Base-by-base conservation (phyloP, 805 yeast genomes). In the Cyberlindnera amylophila region DNA sequence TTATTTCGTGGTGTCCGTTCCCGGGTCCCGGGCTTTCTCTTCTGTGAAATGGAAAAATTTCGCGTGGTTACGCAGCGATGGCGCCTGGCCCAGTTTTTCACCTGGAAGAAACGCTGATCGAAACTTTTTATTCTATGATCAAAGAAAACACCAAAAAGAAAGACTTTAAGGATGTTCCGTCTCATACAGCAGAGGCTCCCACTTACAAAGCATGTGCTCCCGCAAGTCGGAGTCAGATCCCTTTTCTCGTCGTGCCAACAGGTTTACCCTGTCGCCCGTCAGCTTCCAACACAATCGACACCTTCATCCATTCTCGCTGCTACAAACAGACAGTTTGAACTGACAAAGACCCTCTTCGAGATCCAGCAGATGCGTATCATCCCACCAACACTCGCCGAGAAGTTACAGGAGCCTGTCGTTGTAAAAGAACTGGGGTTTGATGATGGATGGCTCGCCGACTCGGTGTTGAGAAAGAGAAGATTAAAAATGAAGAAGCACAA, bases 401-500 rank as follows among this genome's bases (percentile, higher is more conserved):
- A 50, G 35, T 36, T 55, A 6, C 49, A 48, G 30, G 51, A 54
- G 28, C 43, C 54, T 8, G 44, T 32, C 10, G 14, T 13, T 12
- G 30, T 27, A 11, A 27, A 12, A 12, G 30, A 27, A 12, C 30
- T 39, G 14, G 42, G 15, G 16, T 29, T 34, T 17, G 12, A 28
- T 2, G 52, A 46, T 17, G 53, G 44, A 24, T 43, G 53, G 42
- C 34, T 38, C 26, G 38, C 76, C 54, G 88, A 85, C 55, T 81
- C 89, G 11, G 95, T 86, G 28, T 67, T 82, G 64, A 77, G 93
- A 64, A 86, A 86, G 62, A 81, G 99, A 71, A 79, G 86, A 67
- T 79, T 86, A 64, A 91, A 89, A 75, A 93, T 93, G 97, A 93
- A 91, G 79, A 87, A 90, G 63, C 99, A 93, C 69, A 93, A 93